Base-by-base conservation (phyloP, 495 filamentous ascomycete genomes). In the Trypethelium eluteriae region DNA sequence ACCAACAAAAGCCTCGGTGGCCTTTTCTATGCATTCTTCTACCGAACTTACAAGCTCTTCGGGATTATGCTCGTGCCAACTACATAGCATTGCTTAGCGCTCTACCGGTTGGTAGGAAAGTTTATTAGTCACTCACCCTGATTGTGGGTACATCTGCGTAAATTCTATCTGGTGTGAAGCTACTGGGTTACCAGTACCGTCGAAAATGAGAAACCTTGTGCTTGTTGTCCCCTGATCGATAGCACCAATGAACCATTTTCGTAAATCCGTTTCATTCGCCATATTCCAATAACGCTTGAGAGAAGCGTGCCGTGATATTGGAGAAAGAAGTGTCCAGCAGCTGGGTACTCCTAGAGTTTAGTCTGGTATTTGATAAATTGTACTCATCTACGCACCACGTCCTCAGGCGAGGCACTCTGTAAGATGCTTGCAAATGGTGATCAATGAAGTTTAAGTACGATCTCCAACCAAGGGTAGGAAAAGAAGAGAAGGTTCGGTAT, bases 1-100 rank as follows among this genome's bases (percentile, higher is more conserved):
- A 53, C 83, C 80, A 18, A 83, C 74, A 78, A 96, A 96, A 36
- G 85, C 77, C 70, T 85, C 83, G 72, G 89, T 88, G 1, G 92
- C 91, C 70, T 85, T 83, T 67, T 94, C 89, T 65, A 96, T 92
- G 78, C 92, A 96, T 53, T 82, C 81, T 70, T 89, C 84, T 16
- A 94, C 92, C 3, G 91, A 90, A 57, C 79, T 76, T n/a, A 95
- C 78, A 57, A 96, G 78, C 73, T 92, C 91, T 50, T 83, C 76
- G 10, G 92, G 90, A 70, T 96, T 89, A 72, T 96, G 92, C 75
- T 96, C 92, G 74, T 95, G 89, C 92, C 92, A 96, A 74, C 92
- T 95, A 75, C 65, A 53, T 46, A 14, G 56, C 9, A 14, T 32
- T 3, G 49, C 32, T 68, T 72, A 64, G 69, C 61, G 53, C 62